A percentile compares a stretch with the other conserved stretches of the same genome.
phyloP scores from a whole-genome alignment of 108 stramenopile species.

The Chaetoceros tenuissimus region DNA sequence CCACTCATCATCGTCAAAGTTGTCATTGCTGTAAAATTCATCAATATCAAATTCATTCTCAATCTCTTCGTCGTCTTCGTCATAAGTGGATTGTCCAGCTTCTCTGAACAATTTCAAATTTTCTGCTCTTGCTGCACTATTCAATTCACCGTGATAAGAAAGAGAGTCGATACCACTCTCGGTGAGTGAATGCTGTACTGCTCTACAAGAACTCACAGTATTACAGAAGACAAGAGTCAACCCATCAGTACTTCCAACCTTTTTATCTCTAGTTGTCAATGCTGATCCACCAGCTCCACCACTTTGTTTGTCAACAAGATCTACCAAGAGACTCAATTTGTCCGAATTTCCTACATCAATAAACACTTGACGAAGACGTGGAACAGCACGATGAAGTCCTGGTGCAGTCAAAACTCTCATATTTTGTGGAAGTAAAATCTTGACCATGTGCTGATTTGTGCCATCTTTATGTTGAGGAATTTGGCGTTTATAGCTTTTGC shows the following conservation, averaged over 20 bases:
- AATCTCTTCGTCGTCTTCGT: slow-evolving; percentile 16
- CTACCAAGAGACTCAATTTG: slow-evolving; percentile 78
- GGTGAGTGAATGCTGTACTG: slow-evolving; percentile 67
- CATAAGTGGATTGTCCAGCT: slow-evolving; percentile 17
- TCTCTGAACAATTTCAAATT: slow-evolving; percentile 45
- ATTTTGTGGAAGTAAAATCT: slow-evolving; percentile 47
- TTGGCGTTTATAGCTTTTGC: slow-evolving; percentile 32
- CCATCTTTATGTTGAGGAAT: slow-evolving; percentile 3
- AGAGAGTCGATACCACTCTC: slow-evolving; percentile 57
- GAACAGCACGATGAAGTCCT: slow-evolving; percentile 86
- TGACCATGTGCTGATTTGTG: slow-evolving; percentile 9
- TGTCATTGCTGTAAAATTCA: slow-evolving; percentile 10
- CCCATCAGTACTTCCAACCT: neutral
- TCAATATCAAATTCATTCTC: slow-evolving; percentile 11
- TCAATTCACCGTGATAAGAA: slow-evolving; percentile 81
- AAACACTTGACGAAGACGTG: slow-evolving; percentile 80
- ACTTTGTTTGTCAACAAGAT: slow-evolving; percentile 43
- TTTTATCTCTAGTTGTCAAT: neutral
- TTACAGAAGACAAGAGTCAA: slow-evolving; percentile 92
- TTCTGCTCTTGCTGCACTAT: slow-evolving; percentile 35
- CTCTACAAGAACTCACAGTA: slow-evolving; percentile 65
- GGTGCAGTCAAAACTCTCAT: slow-evolving; percentile 75
- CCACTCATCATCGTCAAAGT: slow-evolving; percentile 15
- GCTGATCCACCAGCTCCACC: slow-evolving; percentile 3
- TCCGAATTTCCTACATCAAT: slow-evolving; percentile 88